Conservation (phyloP, 1,284 basidiomycete genomes). For the Laetiporus sulphureus region DNA sequence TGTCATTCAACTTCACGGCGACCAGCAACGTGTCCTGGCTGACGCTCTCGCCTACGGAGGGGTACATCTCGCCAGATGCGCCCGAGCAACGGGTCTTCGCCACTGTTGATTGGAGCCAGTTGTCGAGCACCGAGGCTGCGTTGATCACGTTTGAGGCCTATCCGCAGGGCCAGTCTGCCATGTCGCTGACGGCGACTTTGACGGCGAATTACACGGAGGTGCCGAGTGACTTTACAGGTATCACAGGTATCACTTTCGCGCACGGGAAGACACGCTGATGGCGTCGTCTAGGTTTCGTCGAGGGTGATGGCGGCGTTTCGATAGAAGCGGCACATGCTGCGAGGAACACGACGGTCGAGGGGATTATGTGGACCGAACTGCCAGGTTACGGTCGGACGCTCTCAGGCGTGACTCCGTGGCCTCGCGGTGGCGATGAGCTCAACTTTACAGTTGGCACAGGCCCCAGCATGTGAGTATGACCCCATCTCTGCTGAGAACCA, state of each 20-base stretch:
- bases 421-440: slow-evolving; percentile 42
- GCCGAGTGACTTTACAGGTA: slow-evolving; percentile 43
- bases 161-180: slow-evolving; percentile 30
- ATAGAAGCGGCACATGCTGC: slow-evolving; percentile 58
- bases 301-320: slow-evolving; percentile 55
- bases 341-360: slow-evolving; percentile 44
- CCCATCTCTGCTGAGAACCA: background rate
- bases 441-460: slow-evolving; percentile 55
- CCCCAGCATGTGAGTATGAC: slow-evolving; percentile 44
- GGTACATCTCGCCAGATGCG: slow-evolving; percentile 40
- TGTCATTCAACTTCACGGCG: slow-evolving; percentile 49
- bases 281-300: slow-evolving; percentile 55
- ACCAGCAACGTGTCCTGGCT: slow-evolving; percentile 50
- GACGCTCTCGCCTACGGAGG: slow-evolving; percentile 37
- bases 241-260: background rate
- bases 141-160: slow-evolving; percentile 42
- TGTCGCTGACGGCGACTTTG: slow-evolving; percentile 34
- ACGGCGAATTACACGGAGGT: slow-evolving; percentile 33
- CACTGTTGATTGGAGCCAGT: slow-evolving; percentile 54
- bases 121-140: slow-evolving; percentile 37
- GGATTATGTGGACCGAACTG: slow-evolving; percentile 50
- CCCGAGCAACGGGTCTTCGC: slow-evolving; percentile 52
- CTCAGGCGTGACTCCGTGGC: slow-evolving; percentile 57
- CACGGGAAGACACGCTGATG: too few species aligned
- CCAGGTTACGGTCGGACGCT: slow-evolving; percentile 53